Evolutionary conservation across 2,329 filamentous ascomycete species (phyloP).

Genomic region (Cytospora chrysosperma): DNA sequence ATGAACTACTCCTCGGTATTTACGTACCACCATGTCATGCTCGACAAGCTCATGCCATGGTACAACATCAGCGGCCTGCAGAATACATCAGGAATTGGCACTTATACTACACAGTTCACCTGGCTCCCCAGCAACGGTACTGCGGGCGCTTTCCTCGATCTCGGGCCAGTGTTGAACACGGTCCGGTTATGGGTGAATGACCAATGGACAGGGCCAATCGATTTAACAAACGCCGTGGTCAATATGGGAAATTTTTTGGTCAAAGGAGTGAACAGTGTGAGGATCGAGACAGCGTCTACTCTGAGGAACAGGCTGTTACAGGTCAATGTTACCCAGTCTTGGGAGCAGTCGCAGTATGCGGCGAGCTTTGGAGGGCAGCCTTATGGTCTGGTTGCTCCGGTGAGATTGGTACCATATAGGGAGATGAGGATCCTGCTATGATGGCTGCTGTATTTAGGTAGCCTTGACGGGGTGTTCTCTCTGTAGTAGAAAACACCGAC

Average conservation of each 20-base stretch:
- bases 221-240: constrained; percentile 2
- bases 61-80: constrained; percentile 13
- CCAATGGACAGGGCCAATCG: constrained; percentile 9
- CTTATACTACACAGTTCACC: constrained; percentile 1
- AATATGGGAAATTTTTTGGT: constrained; percentile 6
- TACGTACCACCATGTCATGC: constrained; percentile 7
- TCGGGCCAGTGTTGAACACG: constrained; percentile 7
- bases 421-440: constrained; percentile 1
- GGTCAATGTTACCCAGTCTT: constrained; percentile 17
- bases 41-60: constrained; percentile 9
- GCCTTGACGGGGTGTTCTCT: too few relatives aligned
- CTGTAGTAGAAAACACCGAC: too few relatives aligned
- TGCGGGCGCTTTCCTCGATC: constrained; percentile 7
- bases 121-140: constrained; percentile 2
- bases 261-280: neutral
- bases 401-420: constrained; percentile 3
- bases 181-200: constrained; percentile 8
- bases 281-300: constrained; percentile 12
- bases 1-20: constrained; percentile 6
- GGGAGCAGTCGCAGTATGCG: constrained; percentile 11
- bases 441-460: rapidly evolving
- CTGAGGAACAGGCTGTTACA: constrained; percentile 7
- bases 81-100: constrained; percentile 12
- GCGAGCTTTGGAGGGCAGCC: constrained; percentile 5
- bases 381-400: constrained; percentile 5